Evolutionary conservation across 345 rosid genomes (phyloP).

Genomic region (Leavenworthia alabamica): DNA sequence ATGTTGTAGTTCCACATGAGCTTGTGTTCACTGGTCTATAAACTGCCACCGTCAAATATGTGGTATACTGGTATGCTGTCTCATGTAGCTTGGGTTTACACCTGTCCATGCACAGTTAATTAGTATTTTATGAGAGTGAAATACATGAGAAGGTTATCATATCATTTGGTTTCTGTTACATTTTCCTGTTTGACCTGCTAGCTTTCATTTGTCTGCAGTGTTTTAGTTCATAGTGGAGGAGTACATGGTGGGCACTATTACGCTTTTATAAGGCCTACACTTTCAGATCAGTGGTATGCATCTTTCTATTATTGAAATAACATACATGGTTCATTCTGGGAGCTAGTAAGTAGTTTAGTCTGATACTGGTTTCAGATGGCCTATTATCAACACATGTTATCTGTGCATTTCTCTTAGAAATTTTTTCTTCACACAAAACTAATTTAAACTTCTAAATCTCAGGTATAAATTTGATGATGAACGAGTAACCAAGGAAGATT

Average conservation of each 20-base stretch:
- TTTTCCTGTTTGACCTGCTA: slow-evolving; percentile 8
- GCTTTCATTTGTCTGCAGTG: slow-evolving; percentile 52
- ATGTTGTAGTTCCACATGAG: slow-evolving; percentile 3
- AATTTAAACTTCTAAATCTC: background rate
- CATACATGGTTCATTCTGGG: background rate
- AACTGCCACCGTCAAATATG: background rate
- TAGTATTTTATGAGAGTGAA: slow-evolving; percentile 10
- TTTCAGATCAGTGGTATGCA: slow-evolving; percentile 84
- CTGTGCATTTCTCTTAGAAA: background rate
- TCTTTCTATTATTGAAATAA: background rate
- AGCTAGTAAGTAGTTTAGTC: background rate
- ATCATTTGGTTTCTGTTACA: slow-evolving; percentile 10
- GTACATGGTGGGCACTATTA: slow-evolving; percentile 98
- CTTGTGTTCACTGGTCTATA: slow-evolving; percentile 10
- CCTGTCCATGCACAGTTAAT: background rate
- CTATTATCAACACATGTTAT: background rate
- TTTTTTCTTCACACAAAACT: background rate
- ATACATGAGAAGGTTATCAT: background rate
- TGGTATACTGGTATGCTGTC: background rate
- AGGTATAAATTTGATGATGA: slow-evolving; percentile 99
- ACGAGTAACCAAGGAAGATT: slow-evolving; percentile 90
- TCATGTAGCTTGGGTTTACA: background rate
- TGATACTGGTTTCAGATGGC: background rate
- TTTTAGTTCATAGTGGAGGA: slow-evolving; percentile 94
- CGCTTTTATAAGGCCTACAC: slow-evolving; percentile 95